Conservation (phyloP, 108 stramenopile species). For the Fistulifera solaris region DNA sequence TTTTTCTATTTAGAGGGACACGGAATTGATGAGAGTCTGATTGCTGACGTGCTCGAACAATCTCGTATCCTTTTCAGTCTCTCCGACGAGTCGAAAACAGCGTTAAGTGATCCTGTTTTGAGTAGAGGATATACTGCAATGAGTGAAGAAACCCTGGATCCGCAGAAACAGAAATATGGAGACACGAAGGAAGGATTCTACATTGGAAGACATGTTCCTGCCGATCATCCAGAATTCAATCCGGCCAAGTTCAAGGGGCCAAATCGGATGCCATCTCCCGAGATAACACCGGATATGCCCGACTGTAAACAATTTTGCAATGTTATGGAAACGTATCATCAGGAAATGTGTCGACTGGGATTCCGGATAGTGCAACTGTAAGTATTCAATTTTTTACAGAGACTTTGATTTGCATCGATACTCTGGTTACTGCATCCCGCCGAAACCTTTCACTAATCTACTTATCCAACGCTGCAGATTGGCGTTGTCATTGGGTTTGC, state of each 20-base stretch:
- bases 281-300: not conserved
- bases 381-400: slow-evolving; percentile 33
- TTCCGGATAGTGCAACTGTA: slow-evolving; percentile 10
- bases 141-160: slow-evolving; percentile 57
- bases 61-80: slow-evolving; percentile 36
- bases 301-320: not conserved
- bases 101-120: slow-evolving; percentile 27
- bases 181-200: slow-evolving; percentile 80
- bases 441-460: too few species aligned
- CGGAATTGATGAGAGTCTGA: slow-evolving; percentile 10
- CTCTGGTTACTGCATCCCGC: too few species aligned
- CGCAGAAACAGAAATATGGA: slow-evolving; percentile 17
- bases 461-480: slow-evolving; percentile 8
- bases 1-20: slow-evolving; percentile 28
- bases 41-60: slow-evolving; percentile 19
- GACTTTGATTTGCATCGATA: not conserved
- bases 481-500: slow-evolving; percentile 35
- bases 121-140: slow-evolving; percentile 54
- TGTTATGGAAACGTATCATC: slow-evolving; percentile 2
- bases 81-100: slow-evolving; percentile 26
- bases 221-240: slow-evolving; percentile 26
- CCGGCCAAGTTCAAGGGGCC: slow-evolving; percentile 41
- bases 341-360: not conserved
- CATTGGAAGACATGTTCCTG: slow-evolving; percentile 44
- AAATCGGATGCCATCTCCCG: slow-evolving; percentile 45